phyloP scores from a whole-genome alignment of 2,329 filamentous ascomycete species.

The Clonostachys solani region DNA sequence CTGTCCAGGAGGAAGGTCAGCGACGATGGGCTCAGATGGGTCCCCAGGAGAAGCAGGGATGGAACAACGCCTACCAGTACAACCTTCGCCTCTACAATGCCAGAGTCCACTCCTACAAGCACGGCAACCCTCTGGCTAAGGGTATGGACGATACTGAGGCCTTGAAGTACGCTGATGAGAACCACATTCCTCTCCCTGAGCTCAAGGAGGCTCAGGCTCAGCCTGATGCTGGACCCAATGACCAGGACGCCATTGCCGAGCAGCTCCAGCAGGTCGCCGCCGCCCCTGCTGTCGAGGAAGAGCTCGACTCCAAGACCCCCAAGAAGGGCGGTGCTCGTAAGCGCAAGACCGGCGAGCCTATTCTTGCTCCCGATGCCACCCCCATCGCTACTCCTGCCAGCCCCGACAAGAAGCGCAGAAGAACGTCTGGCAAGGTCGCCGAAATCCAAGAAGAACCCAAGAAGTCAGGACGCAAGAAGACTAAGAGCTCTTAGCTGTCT shows the following conservation, averaged over 20 bases:
- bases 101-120: constrained; percentile 61
- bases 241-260: constrained; percentile 55
- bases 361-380: constrained; percentile 31
- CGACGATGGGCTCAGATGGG: constrained; percentile 79
- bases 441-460: constrained; percentile 54
- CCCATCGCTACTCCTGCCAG: constrained; percentile 29
- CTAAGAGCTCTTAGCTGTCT: constrained; percentile 24
- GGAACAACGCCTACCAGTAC: constrained; percentile 65
- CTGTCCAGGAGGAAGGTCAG: constrained; percentile 83
- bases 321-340: constrained; percentile 25
- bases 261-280: constrained; percentile 44
- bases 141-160: constrained; percentile 59
- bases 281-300: constrained; percentile 28
- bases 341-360: constrained; percentile 18
- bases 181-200: constrained; percentile 48
- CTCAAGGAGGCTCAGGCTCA: constrained; percentile 35
- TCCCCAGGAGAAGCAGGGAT: constrained; percentile 66
- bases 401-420: constrained; percentile 61
- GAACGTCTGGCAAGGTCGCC: constrained; percentile 48
- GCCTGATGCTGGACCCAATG: constrained; percentile 26
- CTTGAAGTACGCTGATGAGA: constrained; percentile 54
- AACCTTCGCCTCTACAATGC: constrained; percentile 64
- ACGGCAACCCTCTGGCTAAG: constrained; percentile 52
- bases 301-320: constrained; percentile 51
- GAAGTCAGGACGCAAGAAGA: constrained; percentile 58